These are phyloP conservation scores for Salix exigua DNA, from an alignment of 345 rosid species.

Conservation along the genomic window DNA sequence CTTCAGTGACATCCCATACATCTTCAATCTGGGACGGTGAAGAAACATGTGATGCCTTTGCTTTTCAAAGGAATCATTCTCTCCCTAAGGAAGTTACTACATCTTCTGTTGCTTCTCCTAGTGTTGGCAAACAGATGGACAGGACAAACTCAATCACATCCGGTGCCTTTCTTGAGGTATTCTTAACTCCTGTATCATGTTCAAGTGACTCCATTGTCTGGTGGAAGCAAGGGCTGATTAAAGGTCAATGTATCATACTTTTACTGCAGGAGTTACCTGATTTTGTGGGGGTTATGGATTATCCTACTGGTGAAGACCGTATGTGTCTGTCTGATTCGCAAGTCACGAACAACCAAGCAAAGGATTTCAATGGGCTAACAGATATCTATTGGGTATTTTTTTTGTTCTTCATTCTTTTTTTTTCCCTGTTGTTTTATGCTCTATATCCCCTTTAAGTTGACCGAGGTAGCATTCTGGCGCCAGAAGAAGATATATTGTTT, in stretches of 20 bases:
- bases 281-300: conserved; percentile 29
- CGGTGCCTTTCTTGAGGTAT: conserved; percentile 44
- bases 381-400: conserved; percentile 79
- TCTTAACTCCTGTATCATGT: not conserved
- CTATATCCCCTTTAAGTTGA: not conserved
- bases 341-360: conserved; percentile 36
- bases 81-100: conserved; percentile 30
- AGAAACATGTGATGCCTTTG: conserved; percentile 96
- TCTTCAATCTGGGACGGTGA: conserved; percentile 94
- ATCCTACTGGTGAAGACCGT: conserved; percentile 37
- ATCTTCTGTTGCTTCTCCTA: conserved; percentile 32
- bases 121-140: conserved; percentile 25
- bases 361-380: conserved; percentile 51
- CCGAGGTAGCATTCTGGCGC: not conserved
- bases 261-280: conserved; percentile 41
- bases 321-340: conserved; percentile 35
- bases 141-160: conserved; percentile 22
- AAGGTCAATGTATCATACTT: not conserved
- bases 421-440: not conserved
- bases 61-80: conserved; percentile 49
- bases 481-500: not conserved
- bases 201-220: conserved; percentile 2
- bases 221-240: not conserved
- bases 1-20: conserved; percentile 40
- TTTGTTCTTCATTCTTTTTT: not conserved